phyloP scores from a whole-genome alignment of 2,329 filamentous ascomycete species.

The Diaporthe helianthi region DNA sequence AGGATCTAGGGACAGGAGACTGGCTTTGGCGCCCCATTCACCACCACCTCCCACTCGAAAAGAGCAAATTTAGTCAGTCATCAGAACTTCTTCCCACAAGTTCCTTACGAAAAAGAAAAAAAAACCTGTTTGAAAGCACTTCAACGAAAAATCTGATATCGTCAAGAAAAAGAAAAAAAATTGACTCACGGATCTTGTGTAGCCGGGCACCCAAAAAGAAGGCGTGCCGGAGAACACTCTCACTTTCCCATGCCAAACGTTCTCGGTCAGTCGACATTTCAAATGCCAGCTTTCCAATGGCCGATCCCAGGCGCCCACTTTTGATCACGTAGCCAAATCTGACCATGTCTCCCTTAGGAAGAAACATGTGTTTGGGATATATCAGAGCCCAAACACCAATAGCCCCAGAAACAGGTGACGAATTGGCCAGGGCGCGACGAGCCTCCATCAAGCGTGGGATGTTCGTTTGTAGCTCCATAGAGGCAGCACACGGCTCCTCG shows the following conservation, averaged over 20 bases:
- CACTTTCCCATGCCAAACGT: constrained; percentile 14
- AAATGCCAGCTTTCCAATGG: constrained; percentile 21
- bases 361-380: constrained; percentile 50
- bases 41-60: constrained; percentile 76
- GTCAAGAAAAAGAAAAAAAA: not conserved
- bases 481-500: constrained; percentile 64
- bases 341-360: not conserved
- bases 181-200: constrained; percentile 53
- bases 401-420: constrained; percentile 45
- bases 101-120: not conserved
- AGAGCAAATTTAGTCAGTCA: not conserved
- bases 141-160: not conserved
- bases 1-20: constrained; percentile 79
- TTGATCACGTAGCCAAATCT: not conserved
- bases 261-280: constrained; percentile 12
- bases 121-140: not conserved
- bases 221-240: not conserved
- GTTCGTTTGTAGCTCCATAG: constrained; percentile 71
- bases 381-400: constrained; percentile 78
- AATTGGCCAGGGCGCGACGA: constrained; percentile 39
- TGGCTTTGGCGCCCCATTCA: constrained; percentile 83
- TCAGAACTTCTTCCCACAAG: not conserved
- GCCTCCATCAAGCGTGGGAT: constrained; percentile 65
- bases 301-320: constrained; percentile 1
- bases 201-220: constrained; percentile 44